These are phyloP conservation scores for Hortaea werneckii DNA, from an alignment of 2,329 filamentous ascomycete species.

Conservation along the genomic window DNA sequence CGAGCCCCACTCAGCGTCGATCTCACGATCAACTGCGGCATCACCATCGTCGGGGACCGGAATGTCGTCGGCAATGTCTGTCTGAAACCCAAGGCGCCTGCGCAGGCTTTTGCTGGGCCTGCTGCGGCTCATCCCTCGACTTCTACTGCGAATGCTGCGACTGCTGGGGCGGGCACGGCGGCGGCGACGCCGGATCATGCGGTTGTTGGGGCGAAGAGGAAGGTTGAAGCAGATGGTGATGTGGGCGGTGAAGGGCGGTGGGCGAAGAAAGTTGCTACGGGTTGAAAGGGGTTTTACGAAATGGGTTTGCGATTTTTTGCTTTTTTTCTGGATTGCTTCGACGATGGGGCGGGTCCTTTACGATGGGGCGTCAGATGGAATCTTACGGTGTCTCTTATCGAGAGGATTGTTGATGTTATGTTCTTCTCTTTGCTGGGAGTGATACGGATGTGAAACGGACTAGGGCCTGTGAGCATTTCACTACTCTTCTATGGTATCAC, in stretches of 20 bases:
- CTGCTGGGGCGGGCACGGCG: background rate
- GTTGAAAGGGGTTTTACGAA: background rate
- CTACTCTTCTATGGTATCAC: too few species aligned
- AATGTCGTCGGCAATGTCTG: conserved; percentile 23
- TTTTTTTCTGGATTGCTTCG: too few species aligned
- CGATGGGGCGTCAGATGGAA: too few species aligned
- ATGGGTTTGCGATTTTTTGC: too few species aligned
- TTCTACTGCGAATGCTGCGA: background rate
- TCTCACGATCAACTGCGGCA: conserved; percentile 29
- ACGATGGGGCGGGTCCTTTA: too few species aligned
- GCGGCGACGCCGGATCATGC: background rate
- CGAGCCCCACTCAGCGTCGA: conserved; percentile 37
- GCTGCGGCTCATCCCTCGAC: background rate
- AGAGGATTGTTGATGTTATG: too few species aligned
- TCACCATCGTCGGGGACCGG: conserved; percentile 21
- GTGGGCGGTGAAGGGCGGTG: conserved; percentile 5
- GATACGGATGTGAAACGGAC: too few species aligned
- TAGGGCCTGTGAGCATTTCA: too few species aligned
- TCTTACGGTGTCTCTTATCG: too few species aligned
- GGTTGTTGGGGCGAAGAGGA: conserved; percentile 20
- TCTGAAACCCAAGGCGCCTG: conserved; percentile 15
- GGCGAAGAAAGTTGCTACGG: conserved; percentile 12
- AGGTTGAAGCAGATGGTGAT: conserved; percentile 4
- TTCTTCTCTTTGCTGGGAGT: too few species aligned
- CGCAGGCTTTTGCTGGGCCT: conserved; percentile 4